These are phyloP conservation scores for Rhodosporidiobolus odoratus DNA, from an alignment of 768 basidiomycete genomes.

Conservation along the genomic window DNA sequence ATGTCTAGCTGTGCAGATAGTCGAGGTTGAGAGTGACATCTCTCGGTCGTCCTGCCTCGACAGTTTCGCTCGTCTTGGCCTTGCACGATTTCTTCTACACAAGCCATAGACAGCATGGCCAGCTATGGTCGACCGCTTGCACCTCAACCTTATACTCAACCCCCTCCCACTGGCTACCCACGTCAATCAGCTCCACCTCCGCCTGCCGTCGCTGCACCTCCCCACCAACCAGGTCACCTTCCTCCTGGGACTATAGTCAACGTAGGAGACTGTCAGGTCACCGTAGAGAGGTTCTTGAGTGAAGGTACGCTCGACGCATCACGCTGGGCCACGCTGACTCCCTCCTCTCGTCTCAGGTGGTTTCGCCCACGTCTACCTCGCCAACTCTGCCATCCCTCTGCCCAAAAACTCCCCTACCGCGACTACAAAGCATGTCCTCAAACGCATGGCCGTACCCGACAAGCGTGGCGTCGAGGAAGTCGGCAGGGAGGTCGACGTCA, in stretches of 20 bases:
- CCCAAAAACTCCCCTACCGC: slow-evolving; percentile 53
- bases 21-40: no score
- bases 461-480: slow-evolving; percentile 87
- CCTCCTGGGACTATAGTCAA: slow-evolving; percentile 72
- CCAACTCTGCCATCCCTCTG: slow-evolving; percentile 75
- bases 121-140: neutral
- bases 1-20: no score
- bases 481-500: slow-evolving; percentile 95
- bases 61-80: no score
- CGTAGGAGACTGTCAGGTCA: slow-evolving; percentile 82
- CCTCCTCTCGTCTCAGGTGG: slow-evolving; percentile 59
- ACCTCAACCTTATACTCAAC: neutral
- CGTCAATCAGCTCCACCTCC: neutral
- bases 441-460: slow-evolving; percentile 86
- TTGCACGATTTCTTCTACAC: no score
- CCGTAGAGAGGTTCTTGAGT: slow-evolving; percentile 88
- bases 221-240: slow-evolving; percentile 46
- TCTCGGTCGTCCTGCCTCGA: no score
- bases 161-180: neutral
- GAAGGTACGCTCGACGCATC: slow-evolving; percentile 74
- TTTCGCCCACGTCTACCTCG: slow-evolving; percentile 96
- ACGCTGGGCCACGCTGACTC: neutral
- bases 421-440: slow-evolving; percentile 91
- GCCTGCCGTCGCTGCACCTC: neutral
- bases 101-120: no score